These are phyloP conservation scores for Phytopythium boreale DNA, from an alignment of 352 stramenopile genomes.

Conservation along the genomic window DNA sequence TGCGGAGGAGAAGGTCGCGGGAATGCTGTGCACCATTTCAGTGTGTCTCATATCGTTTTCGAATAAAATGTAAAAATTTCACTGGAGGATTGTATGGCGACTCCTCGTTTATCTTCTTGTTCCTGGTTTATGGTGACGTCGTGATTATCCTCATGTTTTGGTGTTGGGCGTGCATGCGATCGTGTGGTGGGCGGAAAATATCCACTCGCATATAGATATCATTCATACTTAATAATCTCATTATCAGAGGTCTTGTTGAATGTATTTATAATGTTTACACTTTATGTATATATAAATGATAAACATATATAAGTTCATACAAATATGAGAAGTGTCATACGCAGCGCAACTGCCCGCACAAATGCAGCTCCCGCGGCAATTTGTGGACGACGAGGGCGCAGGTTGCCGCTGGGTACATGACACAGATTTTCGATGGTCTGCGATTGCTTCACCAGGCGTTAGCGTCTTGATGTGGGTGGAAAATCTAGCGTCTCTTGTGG, in stretches of 20 bases:
- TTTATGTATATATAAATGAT: background rate
- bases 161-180: background rate
- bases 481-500: background rate
- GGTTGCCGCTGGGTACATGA: background rate
- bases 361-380: background rate
- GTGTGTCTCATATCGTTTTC: slow-evolving; percentile 4
- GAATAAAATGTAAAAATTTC: background rate
- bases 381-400: background rate
- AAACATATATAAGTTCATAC: background rate
- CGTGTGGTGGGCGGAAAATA: background rate
- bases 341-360: background rate
- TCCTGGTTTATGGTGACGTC: background rate
- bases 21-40: background rate
- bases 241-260: background rate
- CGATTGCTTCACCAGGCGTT: background rate
- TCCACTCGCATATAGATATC: background rate
- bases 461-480: background rate
- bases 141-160: background rate
- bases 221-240: background rate
- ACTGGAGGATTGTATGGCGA: background rate
- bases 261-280: background rate
- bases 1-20: background rate
- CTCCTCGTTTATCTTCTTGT: background rate
- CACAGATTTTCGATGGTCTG: background rate
- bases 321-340: background rate